Evolutionary conservation across 2,329 filamentous ascomycete species (phyloP), one percentile per base, ranked within the genome.

Genomic region (Chaetomium olivaceum): DNA sequence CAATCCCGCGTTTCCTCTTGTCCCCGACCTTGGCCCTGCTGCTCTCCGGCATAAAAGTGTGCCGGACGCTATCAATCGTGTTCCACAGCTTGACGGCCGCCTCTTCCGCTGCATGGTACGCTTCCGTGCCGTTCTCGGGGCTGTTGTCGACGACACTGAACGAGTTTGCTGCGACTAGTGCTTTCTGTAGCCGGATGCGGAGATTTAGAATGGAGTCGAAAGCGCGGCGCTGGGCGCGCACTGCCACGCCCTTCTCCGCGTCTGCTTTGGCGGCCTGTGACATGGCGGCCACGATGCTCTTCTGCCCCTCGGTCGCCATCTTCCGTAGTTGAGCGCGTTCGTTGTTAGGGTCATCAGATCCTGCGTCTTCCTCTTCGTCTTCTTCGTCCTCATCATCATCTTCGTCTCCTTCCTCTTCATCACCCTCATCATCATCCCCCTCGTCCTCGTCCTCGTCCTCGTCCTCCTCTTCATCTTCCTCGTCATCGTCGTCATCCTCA

Each of bases 141-240:
- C 73, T 74, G 5, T 74, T 71, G 2, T 82, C 77, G 16, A 83
- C 71, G 0, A 80, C 74, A 19, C 83, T 77, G 50, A 96, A 82
- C 0, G 92, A 90, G 76, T 97, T 97, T 29, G 89, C 86, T 0
- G 91, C 89, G 19, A 95, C 85, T 16, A 99, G 80, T 1, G 91
- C 92, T 77, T 97, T 98, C 77, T 99, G 96, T 21, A 99, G 80
- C 67, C 94, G 91, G 74, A 99, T 97, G 23, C 95, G 89, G 16
- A 93, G 86, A 78, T 97, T 96, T 36, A 99, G 84, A 0, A 98
- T 85, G 0, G 91, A 87, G 71, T 98, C 94, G 74, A 97, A 99
- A 0, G 89, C 87, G 68, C 89, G 89, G 60, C 93, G 88, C 78
- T 99, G 95, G 64, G 88, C 83, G 72, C 93, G 94, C 46, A 99